These are phyloP conservation scores for Grosmannia clavigera DNA, from an alignment of 2,329 filamentous ascomycete genomes.

Conservation along the genomic window DNA sequence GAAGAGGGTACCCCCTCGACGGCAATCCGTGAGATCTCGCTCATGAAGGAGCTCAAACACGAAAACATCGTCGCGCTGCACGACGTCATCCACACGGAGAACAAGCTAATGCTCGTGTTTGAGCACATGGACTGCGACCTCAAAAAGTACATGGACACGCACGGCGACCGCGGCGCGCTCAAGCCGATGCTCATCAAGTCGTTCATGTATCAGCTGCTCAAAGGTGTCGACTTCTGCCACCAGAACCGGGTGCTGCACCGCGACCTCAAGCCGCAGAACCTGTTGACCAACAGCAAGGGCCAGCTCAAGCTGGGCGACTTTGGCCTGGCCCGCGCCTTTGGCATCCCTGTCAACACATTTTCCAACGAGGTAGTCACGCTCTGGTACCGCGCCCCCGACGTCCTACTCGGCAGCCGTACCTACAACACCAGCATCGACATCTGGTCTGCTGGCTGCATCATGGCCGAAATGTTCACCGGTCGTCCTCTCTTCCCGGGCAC, in stretches of 20 bases:
- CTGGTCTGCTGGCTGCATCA: constrained; percentile 98
- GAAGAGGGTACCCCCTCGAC: constrained; percentile 97
- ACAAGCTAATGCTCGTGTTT: constrained; percentile 98
- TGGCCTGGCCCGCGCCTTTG: constrained; percentile 84
- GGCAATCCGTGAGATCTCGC: constrained; percentile 92
- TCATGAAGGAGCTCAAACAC: constrained; percentile 99
- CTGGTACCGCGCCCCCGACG: constrained; percentile 95
- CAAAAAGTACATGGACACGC: constrained; percentile 96
- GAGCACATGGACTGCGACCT: constrained; percentile 98
- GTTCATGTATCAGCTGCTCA: constrained; percentile 96
- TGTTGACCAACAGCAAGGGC: constrained; percentile 86
- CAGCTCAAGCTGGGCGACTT: constrained; percentile 91
- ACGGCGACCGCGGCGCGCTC: constrained; percentile 78
- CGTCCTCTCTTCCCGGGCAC: constrained; percentile 92
- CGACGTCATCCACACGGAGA: constrained; percentile 98
- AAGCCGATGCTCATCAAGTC: constrained; percentile 90
- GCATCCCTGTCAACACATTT: constrained; percentile 96
- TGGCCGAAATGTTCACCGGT: constrained; percentile 99
- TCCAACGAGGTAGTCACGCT: constrained; percentile 95
- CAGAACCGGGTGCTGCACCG: constrained; percentile 93
- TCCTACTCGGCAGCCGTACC: constrained; percentile 82
- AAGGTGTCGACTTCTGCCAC: constrained; percentile 95
- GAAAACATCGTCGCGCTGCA: constrained; percentile 95
- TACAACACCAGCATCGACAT: constrained; percentile 99
- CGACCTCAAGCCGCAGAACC: constrained; percentile 90